A percentile compares a stretch with the other conserved stretches of the same genome.
phyloP scores from a whole-genome alignment of 2,329 filamentous ascomycete genomes.

The Penicillium sp. region DNA sequence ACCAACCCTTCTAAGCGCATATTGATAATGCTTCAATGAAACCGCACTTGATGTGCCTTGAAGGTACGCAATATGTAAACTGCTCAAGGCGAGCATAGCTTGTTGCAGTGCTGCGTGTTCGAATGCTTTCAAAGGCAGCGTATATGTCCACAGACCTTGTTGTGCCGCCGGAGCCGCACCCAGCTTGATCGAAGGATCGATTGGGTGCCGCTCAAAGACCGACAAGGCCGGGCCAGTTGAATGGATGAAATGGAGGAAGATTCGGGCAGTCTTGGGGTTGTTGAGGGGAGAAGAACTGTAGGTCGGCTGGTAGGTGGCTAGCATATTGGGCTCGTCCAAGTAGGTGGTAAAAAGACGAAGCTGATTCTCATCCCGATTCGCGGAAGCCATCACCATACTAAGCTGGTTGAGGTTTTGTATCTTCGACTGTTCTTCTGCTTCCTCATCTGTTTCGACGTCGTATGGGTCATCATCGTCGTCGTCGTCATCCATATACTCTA shows the following conservation, averaged over 20 bases:
- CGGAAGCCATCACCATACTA: constrained; percentile 51
- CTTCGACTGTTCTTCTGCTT: constrained; percentile 50
- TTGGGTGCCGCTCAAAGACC: constrained; percentile 81
- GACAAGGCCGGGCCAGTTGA: constrained; percentile 86
- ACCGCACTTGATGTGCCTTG: constrained; percentile 75
- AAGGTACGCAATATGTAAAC: constrained; percentile 84
- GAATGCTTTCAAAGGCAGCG: constrained; percentile 80
- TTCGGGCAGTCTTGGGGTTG: constrained; percentile 76
- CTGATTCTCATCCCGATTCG: constrained; percentile 52
- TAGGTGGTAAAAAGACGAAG: constrained; percentile 56
- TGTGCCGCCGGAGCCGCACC: constrained; percentile 67
- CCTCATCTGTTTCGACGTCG: constrained; percentile 66
- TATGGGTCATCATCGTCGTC: constrained; percentile 65
- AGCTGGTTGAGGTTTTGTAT: constrained; percentile 41
- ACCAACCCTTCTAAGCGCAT: constrained; percentile 78
- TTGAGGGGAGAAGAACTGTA: constrained; percentile 73
- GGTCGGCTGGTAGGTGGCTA: constrained; percentile 71
- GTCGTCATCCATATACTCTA: constrained; percentile 55
- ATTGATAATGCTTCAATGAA: constrained; percentile 89
- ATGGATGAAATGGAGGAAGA: constrained; percentile 92
- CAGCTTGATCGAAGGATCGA: constrained; percentile 72
- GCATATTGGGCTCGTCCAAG: constrained; percentile 52
- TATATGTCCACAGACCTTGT: constrained; percentile 69
- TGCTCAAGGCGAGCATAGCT: constrained; percentile 84
- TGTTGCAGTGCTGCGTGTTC: constrained; percentile 87